phyloP scores from a whole-genome alignment of 2,329 filamentous ascomycete species.

The Pseudogymnoascus sp. region DNA sequence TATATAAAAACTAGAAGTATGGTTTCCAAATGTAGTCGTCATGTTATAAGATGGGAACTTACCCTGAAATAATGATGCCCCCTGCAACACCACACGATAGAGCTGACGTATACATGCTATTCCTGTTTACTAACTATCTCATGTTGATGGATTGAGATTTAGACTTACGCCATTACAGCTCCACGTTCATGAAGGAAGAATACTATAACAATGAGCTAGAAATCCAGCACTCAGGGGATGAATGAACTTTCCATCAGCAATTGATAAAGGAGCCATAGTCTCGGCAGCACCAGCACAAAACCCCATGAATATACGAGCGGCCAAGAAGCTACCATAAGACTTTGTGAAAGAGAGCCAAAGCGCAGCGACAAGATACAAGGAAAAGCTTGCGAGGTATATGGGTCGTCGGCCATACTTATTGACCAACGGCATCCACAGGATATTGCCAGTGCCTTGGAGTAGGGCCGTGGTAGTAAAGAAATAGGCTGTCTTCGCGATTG shows the following conservation, averaged over 20 bases:
- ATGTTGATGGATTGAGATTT: neutral
- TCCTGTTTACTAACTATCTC: neutral
- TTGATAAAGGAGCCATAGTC: constrained; percentile 48
- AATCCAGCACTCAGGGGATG: neutral
- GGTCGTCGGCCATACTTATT: constrained; percentile 21
- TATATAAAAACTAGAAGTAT: constrained; percentile 31
- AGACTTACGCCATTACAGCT: constrained; percentile 30
- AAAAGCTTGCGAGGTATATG: constrained; percentile 17
- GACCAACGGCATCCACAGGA: constrained; percentile 21
- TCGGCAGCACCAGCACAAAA: constrained; percentile 37
- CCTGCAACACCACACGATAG: constrained; percentile 39
- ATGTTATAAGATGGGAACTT: constrained; percentile 25
- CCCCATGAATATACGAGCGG: constrained; percentile 18
- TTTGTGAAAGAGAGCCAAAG: constrained; percentile 15
- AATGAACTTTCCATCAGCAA: constrained; percentile 36
- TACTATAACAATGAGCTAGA: constrained; percentile 24
- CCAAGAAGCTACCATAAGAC: constrained; percentile 16
- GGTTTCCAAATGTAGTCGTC: too few relatives aligned
- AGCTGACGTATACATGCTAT: constrained; percentile 16
- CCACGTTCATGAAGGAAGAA: constrained; percentile 54
- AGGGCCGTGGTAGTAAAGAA: constrained; percentile 20
- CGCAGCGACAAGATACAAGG: constrained; percentile 13
- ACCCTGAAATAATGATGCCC: constrained; percentile 42
- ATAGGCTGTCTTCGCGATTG: constrained; percentile 18
- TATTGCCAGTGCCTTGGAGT: constrained; percentile 16